phyloP scores from a whole-genome alignment of 2,329 filamentous ascomycete genomes.

The Metarhizium brunneum region DNA sequence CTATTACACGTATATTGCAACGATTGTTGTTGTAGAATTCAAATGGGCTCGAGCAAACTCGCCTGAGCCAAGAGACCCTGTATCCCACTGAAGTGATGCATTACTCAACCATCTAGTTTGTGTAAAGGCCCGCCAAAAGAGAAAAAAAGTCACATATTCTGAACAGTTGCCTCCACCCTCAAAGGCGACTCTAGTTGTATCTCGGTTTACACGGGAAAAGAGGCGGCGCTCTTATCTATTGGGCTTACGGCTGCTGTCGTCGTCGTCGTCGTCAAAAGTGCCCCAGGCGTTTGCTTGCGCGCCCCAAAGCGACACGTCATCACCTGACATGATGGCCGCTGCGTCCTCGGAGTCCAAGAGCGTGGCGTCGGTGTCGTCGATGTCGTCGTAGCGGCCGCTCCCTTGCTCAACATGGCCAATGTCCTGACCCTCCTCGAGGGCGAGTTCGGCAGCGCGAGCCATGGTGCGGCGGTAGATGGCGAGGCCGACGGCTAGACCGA shows the following conservation, averaged over 20 bases:
- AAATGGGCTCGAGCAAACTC: neutral
- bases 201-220: neutral
- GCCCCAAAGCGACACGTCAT: conserved; percentile 51
- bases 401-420: conserved; percentile 20
- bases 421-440: conserved; percentile 29
- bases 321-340: conserved; percentile 47
- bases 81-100: neutral
- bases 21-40: neutral
- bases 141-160: neutral
- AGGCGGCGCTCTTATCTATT: neutral
- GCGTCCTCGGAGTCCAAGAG: conserved; percentile 37
- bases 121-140: neutral
- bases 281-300: conserved; percentile 23
- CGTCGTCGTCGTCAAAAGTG: conserved; percentile 23
- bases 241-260: conserved; percentile 3
- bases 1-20: neutral
- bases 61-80: neutral
- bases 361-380: conserved; percentile 18
- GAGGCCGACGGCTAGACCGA: conserved; percentile 70
- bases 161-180: no score
- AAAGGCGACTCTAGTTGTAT: neutral
- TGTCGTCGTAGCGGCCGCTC: conserved; percentile 31
- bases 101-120: neutral
- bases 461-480: conserved; percentile 73
- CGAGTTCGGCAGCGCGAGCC: conserved; percentile 51